Percentiles rank a stretch among this genome's conserved stretches.
phyloP scores from a whole-genome alignment of 1,284 basidiomycete genomes.

The Cryptococcus sp. region DNA sequence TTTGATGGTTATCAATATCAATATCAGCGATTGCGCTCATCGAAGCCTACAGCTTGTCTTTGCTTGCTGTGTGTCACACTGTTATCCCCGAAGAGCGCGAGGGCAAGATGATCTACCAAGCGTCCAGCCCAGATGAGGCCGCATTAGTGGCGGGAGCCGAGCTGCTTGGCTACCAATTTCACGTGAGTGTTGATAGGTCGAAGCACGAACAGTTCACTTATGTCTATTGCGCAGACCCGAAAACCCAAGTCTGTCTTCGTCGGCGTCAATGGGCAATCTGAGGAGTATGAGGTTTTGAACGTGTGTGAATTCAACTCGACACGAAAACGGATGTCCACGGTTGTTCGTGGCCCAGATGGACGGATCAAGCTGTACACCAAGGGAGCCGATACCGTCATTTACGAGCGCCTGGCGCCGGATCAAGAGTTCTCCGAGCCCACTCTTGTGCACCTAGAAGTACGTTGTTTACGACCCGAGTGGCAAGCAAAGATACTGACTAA shows the following conservation, averaged over 20 bases:
- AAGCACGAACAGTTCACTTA: neutral
- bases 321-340: conserved; percentile 94
- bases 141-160: conserved; percentile 95
- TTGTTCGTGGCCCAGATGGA: conserved; percentile 84
- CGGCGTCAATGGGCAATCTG: conserved; percentile 68
- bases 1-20: neutral
- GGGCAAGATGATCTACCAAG: conserved; percentile 84
- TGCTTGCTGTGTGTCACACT: conserved; percentile 96
- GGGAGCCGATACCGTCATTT: conserved; percentile 96
- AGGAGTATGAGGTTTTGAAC: conserved; percentile 90
- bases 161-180: conserved; percentile 88
- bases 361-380: conserved; percentile 95
- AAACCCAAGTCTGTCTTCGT: conserved; percentile 95
- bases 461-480: conserved; percentile 20
- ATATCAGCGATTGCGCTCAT: conserved; percentile 1
- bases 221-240: conserved; percentile 65
- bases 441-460: conserved; percentile 82
- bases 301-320: conserved; percentile 99
- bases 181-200: conserved; percentile 60
- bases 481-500: neutral
- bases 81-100: conserved; percentile 94
- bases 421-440: conserved; percentile 88
- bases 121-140: conserved; percentile 96
- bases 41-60: conserved; percentile 59
- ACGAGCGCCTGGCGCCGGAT: conserved; percentile 75